Conservation (phyloP, 2,329 filamentous ascomycete genomes). For the Botryotinia globosa region DNA sequence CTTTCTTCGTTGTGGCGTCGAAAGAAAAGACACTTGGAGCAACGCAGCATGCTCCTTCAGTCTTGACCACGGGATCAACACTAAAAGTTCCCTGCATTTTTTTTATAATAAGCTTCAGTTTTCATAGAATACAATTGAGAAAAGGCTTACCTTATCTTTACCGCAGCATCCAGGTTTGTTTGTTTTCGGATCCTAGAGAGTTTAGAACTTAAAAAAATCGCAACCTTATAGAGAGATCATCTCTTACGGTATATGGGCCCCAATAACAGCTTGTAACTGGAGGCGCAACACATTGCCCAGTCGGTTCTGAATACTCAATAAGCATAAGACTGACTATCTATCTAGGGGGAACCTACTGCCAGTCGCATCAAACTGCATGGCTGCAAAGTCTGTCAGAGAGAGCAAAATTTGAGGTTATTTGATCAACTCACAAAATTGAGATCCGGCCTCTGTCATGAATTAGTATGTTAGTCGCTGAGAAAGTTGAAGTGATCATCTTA, state of each 20-base stretch:
- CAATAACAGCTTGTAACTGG: conserved; percentile 10
- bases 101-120: not conserved
- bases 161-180: conserved; percentile 2
- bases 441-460: not conserved
- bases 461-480: not conserved
- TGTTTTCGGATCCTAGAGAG: not conserved
- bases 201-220: not conserved
- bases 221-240: not conserved
- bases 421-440: conserved; percentile 3
- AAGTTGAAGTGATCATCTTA: not conserved
- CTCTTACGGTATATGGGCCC: conserved; percentile 12
- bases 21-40: conserved; percentile 8
- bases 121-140: not conserved
- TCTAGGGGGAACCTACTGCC: not conserved
- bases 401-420: not conserved
- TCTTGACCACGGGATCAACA: not conserved
- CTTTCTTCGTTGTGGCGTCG: not conserved
- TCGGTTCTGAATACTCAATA: not conserved
- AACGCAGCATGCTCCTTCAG: conserved; percentile 11
- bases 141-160: not conserved
- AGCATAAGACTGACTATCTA: not conserved
- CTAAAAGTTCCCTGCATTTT: not conserved
- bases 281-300: conserved; percentile 8
- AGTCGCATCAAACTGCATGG: conserved; percentile 5
- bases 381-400: not conserved